These are phyloP conservation scores for Globisporangium parvum DNA, from an alignment of 352 stramenopile species.

Conservation along the genomic window DNA sequence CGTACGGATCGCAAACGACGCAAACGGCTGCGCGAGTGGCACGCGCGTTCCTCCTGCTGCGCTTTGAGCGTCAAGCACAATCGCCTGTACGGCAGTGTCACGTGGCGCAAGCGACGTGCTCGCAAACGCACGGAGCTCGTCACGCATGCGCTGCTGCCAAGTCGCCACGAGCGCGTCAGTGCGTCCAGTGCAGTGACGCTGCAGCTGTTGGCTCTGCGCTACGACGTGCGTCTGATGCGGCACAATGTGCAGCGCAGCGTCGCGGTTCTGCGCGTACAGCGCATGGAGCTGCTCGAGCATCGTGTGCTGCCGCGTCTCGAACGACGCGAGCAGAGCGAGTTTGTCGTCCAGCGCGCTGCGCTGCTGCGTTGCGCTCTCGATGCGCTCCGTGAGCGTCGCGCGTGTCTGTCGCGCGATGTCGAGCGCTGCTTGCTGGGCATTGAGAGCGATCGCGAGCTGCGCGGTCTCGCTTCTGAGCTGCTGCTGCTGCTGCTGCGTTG, in stretches of 20 bases:
- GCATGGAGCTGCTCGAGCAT: constrained; percentile 27
- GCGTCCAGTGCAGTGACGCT: constrained; percentile 7
- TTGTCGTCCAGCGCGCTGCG: constrained; percentile 36
- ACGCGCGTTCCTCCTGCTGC: not conserved
- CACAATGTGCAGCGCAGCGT: constrained; percentile 4
- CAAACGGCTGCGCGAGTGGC: constrained; percentile 16
- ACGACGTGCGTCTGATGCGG: not conserved
- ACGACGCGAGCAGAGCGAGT: constrained; percentile 32
- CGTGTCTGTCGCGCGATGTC: constrained; percentile 12
- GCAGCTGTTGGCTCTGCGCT: constrained; percentile 15
- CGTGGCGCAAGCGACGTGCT: constrained; percentile 13
- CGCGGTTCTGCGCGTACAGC: constrained; percentile 25
- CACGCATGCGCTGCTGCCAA: constrained; percentile 14
- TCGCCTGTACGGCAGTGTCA: constrained; percentile 13
- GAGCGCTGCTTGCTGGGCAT: constrained; percentile 18
- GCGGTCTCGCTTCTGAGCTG: constrained; percentile 14
- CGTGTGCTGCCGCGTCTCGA: constrained; percentile 31
- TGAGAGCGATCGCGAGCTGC: constrained; percentile 25
- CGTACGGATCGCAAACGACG: constrained; percentile 36
- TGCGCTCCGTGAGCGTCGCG: constrained; percentile 14
- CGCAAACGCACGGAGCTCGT: constrained; percentile 27
- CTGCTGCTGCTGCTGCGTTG: not conserved
- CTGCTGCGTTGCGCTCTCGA: constrained; percentile 17
- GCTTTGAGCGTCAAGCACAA: not conserved
- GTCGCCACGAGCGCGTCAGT: constrained; percentile 6